phyloP scores from a whole-genome alignment of 306 rosid species.

The Luffa acutangula region DNA sequence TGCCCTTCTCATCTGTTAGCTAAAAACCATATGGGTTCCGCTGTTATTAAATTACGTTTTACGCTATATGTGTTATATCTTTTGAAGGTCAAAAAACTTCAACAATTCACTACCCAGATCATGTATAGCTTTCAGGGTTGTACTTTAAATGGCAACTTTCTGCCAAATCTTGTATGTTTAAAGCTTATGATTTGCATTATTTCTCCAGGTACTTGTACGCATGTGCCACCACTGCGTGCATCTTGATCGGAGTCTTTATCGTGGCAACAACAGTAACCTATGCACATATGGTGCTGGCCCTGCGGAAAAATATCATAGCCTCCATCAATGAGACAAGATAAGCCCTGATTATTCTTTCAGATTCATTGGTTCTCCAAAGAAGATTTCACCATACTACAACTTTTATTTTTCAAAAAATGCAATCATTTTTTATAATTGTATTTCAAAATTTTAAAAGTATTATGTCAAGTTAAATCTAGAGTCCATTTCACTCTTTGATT shows the following conservation, averaged over 20 bases:
- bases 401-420: constrained; percentile 8
- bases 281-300: constrained; percentile 39
- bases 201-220: constrained; percentile 65
- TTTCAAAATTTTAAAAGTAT: background rate
- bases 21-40: background rate
- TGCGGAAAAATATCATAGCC: constrained; percentile 26
- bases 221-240: constrained; percentile 55
- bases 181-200: constrained; percentile 8
- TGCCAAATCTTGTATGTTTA: background rate
- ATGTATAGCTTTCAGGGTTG: background rate
- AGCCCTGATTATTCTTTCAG: background rate
- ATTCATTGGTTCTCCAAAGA: background rate
- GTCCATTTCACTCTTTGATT: background rate
- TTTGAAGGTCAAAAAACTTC: background rate
- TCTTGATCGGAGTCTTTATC: constrained; percentile 44
- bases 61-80: background rate
- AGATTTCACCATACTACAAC: background rate
- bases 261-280: constrained; percentile 52
- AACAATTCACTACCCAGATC: background rate
- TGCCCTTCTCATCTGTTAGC: background rate
- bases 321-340: background rate
- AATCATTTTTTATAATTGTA: background rate
- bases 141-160: background rate
- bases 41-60: background rate
- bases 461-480: background rate